These are phyloP conservation scores for Colletotrichum sp. DNA, from an alignment of 2,329 filamentous ascomycete species.

Conservation along the genomic window DNA sequence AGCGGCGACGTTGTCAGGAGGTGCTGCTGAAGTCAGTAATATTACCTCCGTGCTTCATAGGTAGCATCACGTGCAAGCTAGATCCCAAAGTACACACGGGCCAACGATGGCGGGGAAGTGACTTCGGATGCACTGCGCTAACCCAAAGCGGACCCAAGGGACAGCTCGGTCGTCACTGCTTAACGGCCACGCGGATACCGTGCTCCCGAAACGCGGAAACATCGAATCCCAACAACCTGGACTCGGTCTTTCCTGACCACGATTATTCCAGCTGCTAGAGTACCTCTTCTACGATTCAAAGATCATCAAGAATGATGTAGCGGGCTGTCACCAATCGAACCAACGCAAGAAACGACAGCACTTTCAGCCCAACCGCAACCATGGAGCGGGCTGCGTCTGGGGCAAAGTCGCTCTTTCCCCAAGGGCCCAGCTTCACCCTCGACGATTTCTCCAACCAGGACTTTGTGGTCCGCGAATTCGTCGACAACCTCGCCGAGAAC, in stretches of 20 bases:
- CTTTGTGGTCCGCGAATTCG: slow-evolving; percentile 98
- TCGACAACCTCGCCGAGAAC: slow-evolving; percentile 88
- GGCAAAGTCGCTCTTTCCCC: slow-evolving; percentile 74
- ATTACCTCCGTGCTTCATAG: neutral
- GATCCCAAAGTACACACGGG: neutral
- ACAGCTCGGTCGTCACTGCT: slow-evolving; percentile 10
- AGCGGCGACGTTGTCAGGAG: neutral
- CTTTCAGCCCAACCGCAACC: slow-evolving; percentile 22
- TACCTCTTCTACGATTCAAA: neutral
- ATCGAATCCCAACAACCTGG: neutral
- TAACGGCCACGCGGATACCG: neutral
- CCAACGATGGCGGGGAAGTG: neutral
- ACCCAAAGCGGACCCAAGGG: neutral
- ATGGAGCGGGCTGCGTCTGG: slow-evolving; percentile 52
- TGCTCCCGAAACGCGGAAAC: slow-evolving; percentile 12
- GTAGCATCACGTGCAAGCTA: neutral
- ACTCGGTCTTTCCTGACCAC: neutral
- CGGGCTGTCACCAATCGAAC: neutral
- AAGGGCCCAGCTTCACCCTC: slow-evolving; percentile 82
- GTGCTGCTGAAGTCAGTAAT: neutral
- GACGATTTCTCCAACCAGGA: slow-evolving; percentile 89
- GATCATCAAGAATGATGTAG: neutral
- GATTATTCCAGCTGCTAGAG: neutral
- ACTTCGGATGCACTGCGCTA: neutral
- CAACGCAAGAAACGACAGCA: neutral